A percentile compares a stretch with the other conserved stretches of the same genome.
phyloP scores from a whole-genome alignment of 805 yeast genomes.

The Tetrapisispora taiwanensis region DNA sequence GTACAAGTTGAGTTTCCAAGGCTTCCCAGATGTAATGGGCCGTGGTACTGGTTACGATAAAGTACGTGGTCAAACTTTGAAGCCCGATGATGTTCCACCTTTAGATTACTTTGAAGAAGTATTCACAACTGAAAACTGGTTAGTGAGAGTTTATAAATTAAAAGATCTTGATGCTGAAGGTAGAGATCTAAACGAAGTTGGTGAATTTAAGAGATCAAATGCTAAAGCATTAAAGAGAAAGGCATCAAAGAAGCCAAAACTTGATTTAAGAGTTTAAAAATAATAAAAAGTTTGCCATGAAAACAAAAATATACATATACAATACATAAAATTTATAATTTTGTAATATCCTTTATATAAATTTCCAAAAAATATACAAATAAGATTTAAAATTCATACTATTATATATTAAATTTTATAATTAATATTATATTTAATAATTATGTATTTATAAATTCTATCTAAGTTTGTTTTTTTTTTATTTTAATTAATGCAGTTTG shows the following conservation, averaged over 20 bases:
- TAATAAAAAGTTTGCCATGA: background rate
- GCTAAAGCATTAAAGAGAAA: conserved; percentile 31
- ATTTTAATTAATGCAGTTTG: background rate
- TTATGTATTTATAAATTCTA: too few species aligned
- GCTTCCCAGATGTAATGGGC: conserved; percentile 63
- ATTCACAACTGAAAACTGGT: conserved; percentile 92
- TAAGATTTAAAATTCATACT: too few species aligned
- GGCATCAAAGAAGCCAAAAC: conserved; percentile 40
- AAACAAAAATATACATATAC: background rate
- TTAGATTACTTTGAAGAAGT: conserved; percentile 85
- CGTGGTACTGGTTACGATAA: conserved; percentile 61
- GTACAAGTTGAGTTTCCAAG: conserved; percentile 91
- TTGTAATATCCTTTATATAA: conserved; percentile 4
- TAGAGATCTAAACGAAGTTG: conserved; percentile 55
- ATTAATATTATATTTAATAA: too few species aligned
- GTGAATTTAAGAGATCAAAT: conserved; percentile 38
- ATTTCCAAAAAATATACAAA: background rate
- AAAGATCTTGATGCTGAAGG: conserved; percentile 84
- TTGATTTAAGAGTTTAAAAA: conserved; percentile 37
- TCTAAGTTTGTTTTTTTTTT: background rate
- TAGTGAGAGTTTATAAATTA: conserved; percentile 87
- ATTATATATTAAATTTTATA: too few species aligned
- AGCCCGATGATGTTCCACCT: conserved; percentile 38
- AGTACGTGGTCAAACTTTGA: conserved; percentile 76
- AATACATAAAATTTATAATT: background rate